phyloP scores from a whole-genome alignment of 495 filamentous ascomycete genomes.

The Xylaria acuta region DNA sequence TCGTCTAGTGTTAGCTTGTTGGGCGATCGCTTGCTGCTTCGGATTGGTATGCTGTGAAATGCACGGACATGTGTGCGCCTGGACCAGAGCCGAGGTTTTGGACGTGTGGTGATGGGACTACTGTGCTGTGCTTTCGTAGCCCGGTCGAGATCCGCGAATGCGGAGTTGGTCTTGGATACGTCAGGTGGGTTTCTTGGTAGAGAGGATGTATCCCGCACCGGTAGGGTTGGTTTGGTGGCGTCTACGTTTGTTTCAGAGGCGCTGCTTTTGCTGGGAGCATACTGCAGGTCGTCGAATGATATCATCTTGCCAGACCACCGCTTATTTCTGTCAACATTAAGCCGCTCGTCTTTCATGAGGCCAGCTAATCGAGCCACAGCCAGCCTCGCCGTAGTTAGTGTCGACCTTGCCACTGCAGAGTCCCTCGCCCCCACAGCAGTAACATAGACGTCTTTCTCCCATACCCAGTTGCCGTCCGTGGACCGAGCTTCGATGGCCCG shows the following conservation, averaged over 20 bases:
- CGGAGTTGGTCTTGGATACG: neutral
- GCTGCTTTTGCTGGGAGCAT: conserved; percentile 14
- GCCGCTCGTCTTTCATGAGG: conserved; percentile 37
- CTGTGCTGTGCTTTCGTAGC: conserved; percentile 4
- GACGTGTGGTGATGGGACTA: neutral
- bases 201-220: neutral
- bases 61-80: conserved; percentile 1
- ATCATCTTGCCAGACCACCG: conserved; percentile 37
- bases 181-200: neutral
- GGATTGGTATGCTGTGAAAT: conserved; percentile 29
- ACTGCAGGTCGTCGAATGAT: conserved; percentile 38
- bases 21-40: neutral
- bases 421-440: conserved; percentile 52
- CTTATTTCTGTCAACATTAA: conserved; percentile 28
- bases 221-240: neutral
- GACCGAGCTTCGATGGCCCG: conserved; percentile 39
- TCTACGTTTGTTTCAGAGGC: neutral
- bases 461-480: conserved; percentile 47
- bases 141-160: conserved; percentile 27
- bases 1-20: neutral
- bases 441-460: conserved; percentile 56
- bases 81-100: neutral
- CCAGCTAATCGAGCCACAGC: conserved; percentile 51
- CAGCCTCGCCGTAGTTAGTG: conserved; percentile 43
- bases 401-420: conserved; percentile 31